A percentile compares a stretch with the other conserved stretches of the same genome.
Conservation (phyloP, 805 yeast genomes). For the Hanseniaspora mollemarum region DNA sequence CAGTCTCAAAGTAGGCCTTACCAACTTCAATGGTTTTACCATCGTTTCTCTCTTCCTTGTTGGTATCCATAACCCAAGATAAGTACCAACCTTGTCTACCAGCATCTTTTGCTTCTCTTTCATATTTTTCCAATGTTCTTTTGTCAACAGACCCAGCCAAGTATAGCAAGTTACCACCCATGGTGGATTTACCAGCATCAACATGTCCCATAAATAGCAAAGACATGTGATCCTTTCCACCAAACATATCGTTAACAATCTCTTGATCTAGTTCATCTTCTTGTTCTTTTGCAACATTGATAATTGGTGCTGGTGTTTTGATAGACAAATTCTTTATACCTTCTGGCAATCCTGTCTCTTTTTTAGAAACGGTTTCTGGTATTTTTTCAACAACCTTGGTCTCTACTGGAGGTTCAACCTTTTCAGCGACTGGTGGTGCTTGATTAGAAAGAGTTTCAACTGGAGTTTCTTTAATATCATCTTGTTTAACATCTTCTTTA, state of each 20-base stretch:
- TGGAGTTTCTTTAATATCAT: constrained; percentile 25
- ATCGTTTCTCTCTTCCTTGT: constrained; percentile 95
- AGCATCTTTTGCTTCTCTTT: constrained; percentile 96
- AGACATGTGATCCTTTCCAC: constrained; percentile 94
- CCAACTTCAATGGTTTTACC: constrained; percentile 99
- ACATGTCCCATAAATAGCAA: constrained; percentile 99
- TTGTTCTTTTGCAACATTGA: constrained; percentile 46
- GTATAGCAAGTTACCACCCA: constrained; percentile 94
- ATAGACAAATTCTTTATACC: constrained; percentile 6
- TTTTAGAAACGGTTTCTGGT: constrained; percentile 4
- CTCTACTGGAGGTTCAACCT: too few relatives aligned
- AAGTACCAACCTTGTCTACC: constrained; percentile 99
- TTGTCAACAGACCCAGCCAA: constrained; percentile 96
- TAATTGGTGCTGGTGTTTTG: constrained; percentile 21
- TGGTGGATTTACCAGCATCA: constrained; percentile 98
- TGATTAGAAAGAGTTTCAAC: too few relatives aligned
- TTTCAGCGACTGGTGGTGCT: constrained; percentile 22
- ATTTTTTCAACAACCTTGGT: not conserved
- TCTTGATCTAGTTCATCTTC: constrained; percentile 78
- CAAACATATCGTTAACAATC: constrained; percentile 83
- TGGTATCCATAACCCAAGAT: constrained; percentile 99
- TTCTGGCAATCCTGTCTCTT: constrained; percentile 11
- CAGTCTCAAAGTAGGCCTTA: constrained; percentile 94
- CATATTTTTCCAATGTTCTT: constrained; percentile 96
- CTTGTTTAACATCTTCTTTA: constrained; percentile 18